Conservation (phyloP, 371 early-diverging fungal genomes). For the Haplosporangium sp. region DNA sequence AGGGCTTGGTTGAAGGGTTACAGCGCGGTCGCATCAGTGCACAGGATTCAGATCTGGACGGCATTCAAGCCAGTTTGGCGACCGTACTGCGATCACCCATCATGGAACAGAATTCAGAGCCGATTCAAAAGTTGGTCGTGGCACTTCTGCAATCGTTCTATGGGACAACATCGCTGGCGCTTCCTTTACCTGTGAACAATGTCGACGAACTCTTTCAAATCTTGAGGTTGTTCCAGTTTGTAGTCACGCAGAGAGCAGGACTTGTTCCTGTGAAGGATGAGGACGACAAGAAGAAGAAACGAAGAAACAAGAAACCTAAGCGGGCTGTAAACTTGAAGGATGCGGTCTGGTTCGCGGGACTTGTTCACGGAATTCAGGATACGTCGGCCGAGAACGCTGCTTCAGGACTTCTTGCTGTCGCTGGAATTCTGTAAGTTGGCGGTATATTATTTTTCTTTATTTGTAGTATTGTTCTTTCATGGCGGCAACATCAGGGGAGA, state of each 20-base stretch:
- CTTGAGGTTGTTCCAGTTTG: conserved; percentile 46
- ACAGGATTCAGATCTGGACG: conserved; percentile 37
- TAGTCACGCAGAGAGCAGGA: conserved; percentile 47
- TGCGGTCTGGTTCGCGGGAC: conserved; percentile 34
- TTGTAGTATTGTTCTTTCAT: too few relatives aligned
- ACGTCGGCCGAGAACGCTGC: conserved; percentile 12
- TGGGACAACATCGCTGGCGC: conserved; percentile 6
- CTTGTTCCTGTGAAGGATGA: conserved; percentile 31
- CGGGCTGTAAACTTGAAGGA: conserved; percentile 28
- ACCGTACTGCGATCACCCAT: conserved; percentile 34
- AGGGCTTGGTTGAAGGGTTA: conserved; percentile 38
- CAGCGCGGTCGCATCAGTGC: conserved; percentile 36
- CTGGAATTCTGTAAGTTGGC: conserved; percentile 48
- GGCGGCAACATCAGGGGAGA: too few relatives aligned
- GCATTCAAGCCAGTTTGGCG: conserved; percentile 51
- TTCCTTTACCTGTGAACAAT: conserved; percentile 8
- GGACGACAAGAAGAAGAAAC: conserved; percentile 22
- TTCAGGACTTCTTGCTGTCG: conserved; percentile 32
- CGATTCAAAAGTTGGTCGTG: conserved; percentile 25
- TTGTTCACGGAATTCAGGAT: conserved; percentile 46
- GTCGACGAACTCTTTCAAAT: conserved; percentile 50
- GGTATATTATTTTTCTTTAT: not conserved
- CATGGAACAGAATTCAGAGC: conserved; percentile 16
- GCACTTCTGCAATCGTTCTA: conserved; percentile 43
- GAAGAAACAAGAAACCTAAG: conserved; percentile 33